These are phyloP conservation scores for Termitomyces sp. DNA, from an alignment of 768 basidiomycete genomes.

Conservation along the genomic window DNA sequence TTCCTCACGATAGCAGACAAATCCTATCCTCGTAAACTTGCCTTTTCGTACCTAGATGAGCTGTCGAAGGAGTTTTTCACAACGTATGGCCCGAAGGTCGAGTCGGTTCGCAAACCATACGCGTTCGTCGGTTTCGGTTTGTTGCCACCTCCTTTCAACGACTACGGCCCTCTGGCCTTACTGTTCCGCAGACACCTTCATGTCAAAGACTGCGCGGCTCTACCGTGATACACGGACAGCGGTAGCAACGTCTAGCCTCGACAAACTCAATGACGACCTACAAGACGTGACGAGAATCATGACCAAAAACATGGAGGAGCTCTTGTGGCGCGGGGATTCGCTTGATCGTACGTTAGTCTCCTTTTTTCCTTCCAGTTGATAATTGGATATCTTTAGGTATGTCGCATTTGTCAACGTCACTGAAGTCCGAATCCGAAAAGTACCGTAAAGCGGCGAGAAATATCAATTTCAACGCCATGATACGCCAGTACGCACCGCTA, in stretches of 20 bases:
- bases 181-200: constrained; percentile 80
- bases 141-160: constrained; percentile 23
- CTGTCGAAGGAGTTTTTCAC: constrained; percentile 93
- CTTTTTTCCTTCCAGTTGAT: not conserved
- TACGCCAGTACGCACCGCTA: constrained; percentile 94
- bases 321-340: constrained; percentile 97
- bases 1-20: constrained; percentile 96
- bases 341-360: constrained; percentile 70
- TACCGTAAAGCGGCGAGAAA: constrained; percentile 95
- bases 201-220: constrained; percentile 94
- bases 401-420: constrained; percentile 92
- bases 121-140: constrained; percentile 97
- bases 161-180: not conserved
- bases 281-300: constrained; percentile 99
- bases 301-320: constrained; percentile 99
- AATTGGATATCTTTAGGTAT: constrained; percentile 56
- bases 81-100: constrained; percentile 92
- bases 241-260: constrained; percentile 66
- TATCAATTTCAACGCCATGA: constrained; percentile 90
- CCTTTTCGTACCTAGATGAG: constrained; percentile 97
- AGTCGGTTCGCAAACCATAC: constrained; percentile 92
- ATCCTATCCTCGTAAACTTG: constrained; percentile 94
- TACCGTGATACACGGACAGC: constrained; percentile 93
- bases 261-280: constrained; percentile 91
- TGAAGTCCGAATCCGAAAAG: constrained; percentile 95